These are phyloP conservation scores for Cystobasidiaceae sp. DNA, from an alignment of 1,284 basidiomycete genomes.

Conservation along the genomic window DNA sequence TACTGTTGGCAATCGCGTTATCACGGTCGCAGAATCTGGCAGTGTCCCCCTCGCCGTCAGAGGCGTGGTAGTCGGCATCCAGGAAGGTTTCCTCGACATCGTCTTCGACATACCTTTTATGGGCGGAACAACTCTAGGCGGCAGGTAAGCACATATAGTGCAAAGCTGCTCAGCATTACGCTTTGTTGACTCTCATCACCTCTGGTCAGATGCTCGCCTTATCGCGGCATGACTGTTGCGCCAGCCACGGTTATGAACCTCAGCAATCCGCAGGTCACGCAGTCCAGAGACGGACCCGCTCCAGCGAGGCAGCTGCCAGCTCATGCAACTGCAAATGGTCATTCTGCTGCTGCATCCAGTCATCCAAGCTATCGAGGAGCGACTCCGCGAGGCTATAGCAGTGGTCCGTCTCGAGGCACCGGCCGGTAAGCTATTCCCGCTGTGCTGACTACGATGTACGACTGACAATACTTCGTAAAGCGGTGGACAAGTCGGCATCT, in stretches of 20 bases:
- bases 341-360: slow-evolving; percentile 1
- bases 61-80: slow-evolving; percentile 88
- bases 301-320: neutral
- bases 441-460: neutral
- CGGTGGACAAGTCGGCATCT: slow-evolving; percentile 5
- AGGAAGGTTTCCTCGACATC: slow-evolving; percentile 83
- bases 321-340: neutral
- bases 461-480: neutral
- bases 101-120: slow-evolving; percentile 95
- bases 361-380: slow-evolving; percentile 18
- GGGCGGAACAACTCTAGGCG: slow-evolving; percentile 80
- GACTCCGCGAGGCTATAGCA: slow-evolving; percentile 8
- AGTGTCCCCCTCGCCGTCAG: slow-evolving; percentile 85
- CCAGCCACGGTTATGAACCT: slow-evolving; percentile 82
- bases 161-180: neutral
- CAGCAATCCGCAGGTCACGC: slow-evolving; percentile 46
- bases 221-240: slow-evolving; percentile 77
- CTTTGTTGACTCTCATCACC: slow-evolving; percentile 7
- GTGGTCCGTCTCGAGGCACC: neutral
- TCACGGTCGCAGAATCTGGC: slow-evolving; percentile 90
- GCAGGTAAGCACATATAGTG: slow-evolving; percentile 56
- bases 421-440: neutral
- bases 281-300: neutral
- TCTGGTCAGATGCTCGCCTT: slow-evolving; percentile 67
- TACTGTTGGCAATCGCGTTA: slow-evolving; percentile 85